A percentile compares a stretch with the other conserved stretches of the same genome.
phyloP scores from a whole-genome alignment of 139 green algal genomes.

The Chlorella sp. region DNA sequence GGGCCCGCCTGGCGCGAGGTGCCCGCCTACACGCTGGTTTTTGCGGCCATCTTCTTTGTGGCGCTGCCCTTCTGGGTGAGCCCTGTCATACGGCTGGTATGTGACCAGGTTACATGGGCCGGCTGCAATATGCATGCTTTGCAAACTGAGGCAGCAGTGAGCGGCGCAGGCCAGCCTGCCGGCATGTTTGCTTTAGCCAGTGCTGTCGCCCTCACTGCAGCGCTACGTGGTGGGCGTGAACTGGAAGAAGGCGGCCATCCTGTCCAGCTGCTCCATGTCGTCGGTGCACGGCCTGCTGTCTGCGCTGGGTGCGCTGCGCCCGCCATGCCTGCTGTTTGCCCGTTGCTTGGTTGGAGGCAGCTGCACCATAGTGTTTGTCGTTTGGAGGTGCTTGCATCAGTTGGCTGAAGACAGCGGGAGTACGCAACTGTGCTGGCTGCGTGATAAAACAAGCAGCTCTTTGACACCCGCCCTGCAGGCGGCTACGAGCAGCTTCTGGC shows the following conservation, averaged over 20 bases:
- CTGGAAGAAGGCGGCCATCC: slow-evolving; percentile 8
- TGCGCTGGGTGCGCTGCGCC: neutral
- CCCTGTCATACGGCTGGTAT: neutral
- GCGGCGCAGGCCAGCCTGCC: too few relatives aligned
- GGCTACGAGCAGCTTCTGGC: slow-evolving; percentile 16
- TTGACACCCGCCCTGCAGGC: neutral
- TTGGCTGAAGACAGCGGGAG: neutral
- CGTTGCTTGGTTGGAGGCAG: too few relatives aligned
- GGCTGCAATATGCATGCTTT: too few relatives aligned
- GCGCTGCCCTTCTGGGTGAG: slow-evolving; percentile 16
- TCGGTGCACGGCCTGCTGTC: slow-evolving; percentile 10
- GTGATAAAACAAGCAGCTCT: neutral
- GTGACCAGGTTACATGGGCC: too few relatives aligned
- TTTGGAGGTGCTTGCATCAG: neutral
- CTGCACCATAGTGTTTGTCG: too few relatives aligned
- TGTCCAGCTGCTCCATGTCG: slow-evolving; percentile 29
- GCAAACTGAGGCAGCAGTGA: too few relatives aligned
- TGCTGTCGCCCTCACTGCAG: too few relatives aligned
- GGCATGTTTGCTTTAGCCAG: too few relatives aligned
- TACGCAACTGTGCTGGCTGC: neutral
- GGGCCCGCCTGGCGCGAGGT: slow-evolving; percentile 15
- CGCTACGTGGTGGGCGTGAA: slow-evolving; percentile 14
- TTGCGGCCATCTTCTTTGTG: slow-evolving; percentile 4
- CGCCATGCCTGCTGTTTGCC: neutral
- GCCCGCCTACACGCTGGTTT: slow-evolving; percentile 22